Percentiles rank a stretch among this genome's conserved stretches.
Conservation (phyloP, 495 filamentous ascomycete species). For the Penicillium riverlandense region DNA sequence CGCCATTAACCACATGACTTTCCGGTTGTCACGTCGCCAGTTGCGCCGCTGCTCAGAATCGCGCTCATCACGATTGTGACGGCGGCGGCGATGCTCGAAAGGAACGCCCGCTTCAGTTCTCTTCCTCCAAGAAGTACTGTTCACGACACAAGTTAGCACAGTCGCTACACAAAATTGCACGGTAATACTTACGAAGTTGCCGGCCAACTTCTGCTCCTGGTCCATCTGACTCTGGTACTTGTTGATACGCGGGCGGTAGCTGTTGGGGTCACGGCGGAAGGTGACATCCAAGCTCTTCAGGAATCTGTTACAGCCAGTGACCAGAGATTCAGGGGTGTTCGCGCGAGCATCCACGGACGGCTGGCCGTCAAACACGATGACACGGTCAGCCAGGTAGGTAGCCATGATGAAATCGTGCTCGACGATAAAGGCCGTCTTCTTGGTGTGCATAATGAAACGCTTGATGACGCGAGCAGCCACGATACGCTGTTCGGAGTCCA, state of each 20-base stretch:
- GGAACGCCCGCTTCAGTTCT: conserved; percentile 64
- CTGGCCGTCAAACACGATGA: conserved; percentile 95
- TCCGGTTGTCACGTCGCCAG: conserved; percentile 25
- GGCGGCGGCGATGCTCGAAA: conserved; percentile 37
- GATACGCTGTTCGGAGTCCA: conserved; percentile 98
- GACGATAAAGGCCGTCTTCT: conserved; percentile 98
- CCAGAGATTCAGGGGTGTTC: conserved; percentile 81
- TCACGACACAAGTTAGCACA: neutral
- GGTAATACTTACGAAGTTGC: conserved; percentile 71
- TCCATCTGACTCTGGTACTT: conserved; percentile 92
- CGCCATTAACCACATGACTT: conserved; percentile 30
- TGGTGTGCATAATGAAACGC: conserved; percentile 98
- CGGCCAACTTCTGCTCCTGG: conserved; percentile 89
- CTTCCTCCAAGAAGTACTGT: conserved; percentile 86
- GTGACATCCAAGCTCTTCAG: conserved; percentile 93
- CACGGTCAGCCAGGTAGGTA: conserved; percentile 91
- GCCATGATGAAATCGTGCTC: conserved; percentile 99
- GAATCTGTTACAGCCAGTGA: conserved; percentile 96
- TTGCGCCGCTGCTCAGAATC: conserved; percentile 34
- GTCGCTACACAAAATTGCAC: neutral
- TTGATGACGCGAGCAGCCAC: conserved; percentile 95
- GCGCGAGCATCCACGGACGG: conserved; percentile 83
- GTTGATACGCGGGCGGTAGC: conserved; percentile 95
- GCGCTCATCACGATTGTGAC: conserved; percentile 33
- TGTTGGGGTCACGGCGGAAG: conserved; percentile 95